Percentiles rank a stretch among this genome's conserved stretches.
Conservation (phyloP, 1,284 basidiomycete species). For the Apiotrichum domesticum region DNA sequence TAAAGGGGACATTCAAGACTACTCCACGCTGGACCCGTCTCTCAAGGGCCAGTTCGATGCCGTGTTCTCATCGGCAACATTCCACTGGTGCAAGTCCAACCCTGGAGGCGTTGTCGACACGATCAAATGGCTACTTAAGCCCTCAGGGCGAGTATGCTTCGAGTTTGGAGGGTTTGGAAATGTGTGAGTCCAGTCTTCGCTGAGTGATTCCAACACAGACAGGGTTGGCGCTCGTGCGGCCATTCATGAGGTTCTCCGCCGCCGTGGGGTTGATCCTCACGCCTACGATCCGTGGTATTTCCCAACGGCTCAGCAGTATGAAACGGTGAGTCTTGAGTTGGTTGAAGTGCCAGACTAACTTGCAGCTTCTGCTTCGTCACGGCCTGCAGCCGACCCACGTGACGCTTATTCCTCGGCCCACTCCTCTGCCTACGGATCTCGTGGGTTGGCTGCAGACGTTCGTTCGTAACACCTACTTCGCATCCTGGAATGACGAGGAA, state of each 20-base stretch:
- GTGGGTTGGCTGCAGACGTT: slow-evolving; percentile 67
- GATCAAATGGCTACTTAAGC: slow-evolving; percentile 58
- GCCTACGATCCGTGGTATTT: slow-evolving; percentile 75
- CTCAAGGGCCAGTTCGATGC: slow-evolving; percentile 44
- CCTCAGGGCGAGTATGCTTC: slow-evolving; percentile 62
- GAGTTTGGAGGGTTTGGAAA: slow-evolving; percentile 67
- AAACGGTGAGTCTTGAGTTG: slow-evolving; percentile 47
- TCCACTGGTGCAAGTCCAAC: slow-evolving; percentile 77
- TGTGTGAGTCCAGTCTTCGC: slow-evolving; percentile 20
- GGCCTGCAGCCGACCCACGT: slow-evolving; percentile 57
- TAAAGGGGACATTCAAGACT: slow-evolving; percentile 34
- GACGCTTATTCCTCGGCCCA: slow-evolving; percentile 61
- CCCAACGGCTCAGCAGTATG: slow-evolving; percentile 63
- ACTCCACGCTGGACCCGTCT: slow-evolving; percentile 13
- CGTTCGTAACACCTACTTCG: slow-evolving; percentile 56
- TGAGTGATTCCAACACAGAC: not conserved
- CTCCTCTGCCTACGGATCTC: slow-evolving; percentile 58
- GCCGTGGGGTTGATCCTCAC: slow-evolving; percentile 57
- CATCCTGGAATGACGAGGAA: slow-evolving; percentile 53
- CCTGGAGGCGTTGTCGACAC: slow-evolving; percentile 60
- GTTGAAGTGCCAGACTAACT: slow-evolving; percentile 1
- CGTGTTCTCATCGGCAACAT: slow-evolving; percentile 68
- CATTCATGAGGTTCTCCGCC: slow-evolving; percentile 55
- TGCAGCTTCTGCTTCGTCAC: slow-evolving; percentile 55
- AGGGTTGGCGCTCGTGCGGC: slow-evolving; percentile 55